Conservation (phyloP, 108 stramenopile genomes). For the Fistulifera pelliculosa region DNA sequence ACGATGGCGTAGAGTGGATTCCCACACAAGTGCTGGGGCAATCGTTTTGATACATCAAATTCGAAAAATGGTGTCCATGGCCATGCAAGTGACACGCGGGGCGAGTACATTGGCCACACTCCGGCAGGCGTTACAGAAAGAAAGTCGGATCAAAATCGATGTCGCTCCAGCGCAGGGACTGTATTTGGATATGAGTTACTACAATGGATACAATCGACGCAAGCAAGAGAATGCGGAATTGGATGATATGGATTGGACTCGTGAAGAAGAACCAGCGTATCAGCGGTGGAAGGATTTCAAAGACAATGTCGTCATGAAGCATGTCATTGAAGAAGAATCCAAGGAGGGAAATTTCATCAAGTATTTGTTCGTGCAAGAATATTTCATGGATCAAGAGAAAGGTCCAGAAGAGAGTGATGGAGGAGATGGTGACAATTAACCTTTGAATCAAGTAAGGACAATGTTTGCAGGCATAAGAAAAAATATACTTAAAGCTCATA, state of each 20-base stretch:
- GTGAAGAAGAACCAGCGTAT: slow-evolving; percentile 17
- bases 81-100: slow-evolving; percentile 74
- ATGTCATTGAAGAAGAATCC: slow-evolving; percentile 72
- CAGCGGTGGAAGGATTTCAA: slow-evolving; percentile 71
- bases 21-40: slow-evolving; percentile 86
- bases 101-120: slow-evolving; percentile 38
- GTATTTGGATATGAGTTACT: slow-evolving; percentile 81
- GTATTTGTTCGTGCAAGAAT: slow-evolving; percentile 62
- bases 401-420: slow-evolving; percentile 3
- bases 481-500: no score
- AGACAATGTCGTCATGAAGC: slow-evolving; percentile 51
- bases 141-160: slow-evolving; percentile 32
- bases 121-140: slow-evolving; percentile 31
- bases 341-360: slow-evolving; percentile 73
- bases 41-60: slow-evolving; percentile 97
- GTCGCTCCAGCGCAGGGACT: slow-evolving; percentile 83
- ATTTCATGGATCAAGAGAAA: no score
- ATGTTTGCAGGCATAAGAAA: no score
- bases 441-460: no score
- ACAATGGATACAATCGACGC: slow-evolving; percentile 62
- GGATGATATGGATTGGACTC: slow-evolving; percentile 46
- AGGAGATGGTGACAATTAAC: neutral
- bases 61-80: slow-evolving; percentile 93
- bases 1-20: slow-evolving; percentile 70
- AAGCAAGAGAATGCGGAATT: slow-evolving; percentile 38